Conservation (phyloP, 1,139 yeast species). For the Hemisphaericaspora subhashii region DNA sequence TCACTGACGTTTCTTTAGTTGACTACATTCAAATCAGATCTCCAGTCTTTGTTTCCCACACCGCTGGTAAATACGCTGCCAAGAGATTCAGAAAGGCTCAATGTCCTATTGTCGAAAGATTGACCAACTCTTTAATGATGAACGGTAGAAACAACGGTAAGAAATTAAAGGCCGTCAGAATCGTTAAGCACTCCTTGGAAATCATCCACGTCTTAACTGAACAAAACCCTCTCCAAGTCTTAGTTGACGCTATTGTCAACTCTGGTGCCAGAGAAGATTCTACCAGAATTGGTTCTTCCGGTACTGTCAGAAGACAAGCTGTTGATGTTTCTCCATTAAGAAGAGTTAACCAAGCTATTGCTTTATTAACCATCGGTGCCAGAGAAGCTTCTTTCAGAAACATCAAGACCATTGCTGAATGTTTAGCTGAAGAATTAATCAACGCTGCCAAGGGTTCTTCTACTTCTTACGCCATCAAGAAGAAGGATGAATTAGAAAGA, state of each 20-base stretch:
- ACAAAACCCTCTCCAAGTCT: conserved; percentile 98
- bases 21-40: conserved; percentile 98
- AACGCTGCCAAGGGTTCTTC: conserved; percentile 99
- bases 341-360: conserved; percentile 99
- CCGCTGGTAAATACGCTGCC: conserved; percentile 99
- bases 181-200: conserved; percentile 98
- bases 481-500: conserved; percentile 99
- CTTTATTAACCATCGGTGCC: conserved; percentile 98
- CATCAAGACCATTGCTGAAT: conserved; percentile 99
- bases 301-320: conserved; percentile 99
- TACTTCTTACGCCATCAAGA: conserved; percentile 99
- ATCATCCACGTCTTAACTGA: conserved; percentile 97
- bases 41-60: conserved; percentile 98
- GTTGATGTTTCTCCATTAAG: conserved; percentile 99
- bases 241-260: conserved; percentile 99
- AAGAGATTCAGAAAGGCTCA: conserved; percentile 99
- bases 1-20: conserved; percentile 96
- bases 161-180: conserved; percentile 99
- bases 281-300: conserved; percentile 99
- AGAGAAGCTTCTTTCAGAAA: conserved; percentile 99
- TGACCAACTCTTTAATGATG: conserved; percentile 99
- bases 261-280: conserved; percentile 99
- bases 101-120: conserved; percentile 99
- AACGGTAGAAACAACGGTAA: conserved; percentile 99
- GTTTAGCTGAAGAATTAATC: conserved; percentile 99